Evolutionary conservation across 2,329 filamentous ascomycete genomes (phyloP), one percentile per base, ranked within the genome.

Genomic region (Talaromyces pinophilus): DNA sequence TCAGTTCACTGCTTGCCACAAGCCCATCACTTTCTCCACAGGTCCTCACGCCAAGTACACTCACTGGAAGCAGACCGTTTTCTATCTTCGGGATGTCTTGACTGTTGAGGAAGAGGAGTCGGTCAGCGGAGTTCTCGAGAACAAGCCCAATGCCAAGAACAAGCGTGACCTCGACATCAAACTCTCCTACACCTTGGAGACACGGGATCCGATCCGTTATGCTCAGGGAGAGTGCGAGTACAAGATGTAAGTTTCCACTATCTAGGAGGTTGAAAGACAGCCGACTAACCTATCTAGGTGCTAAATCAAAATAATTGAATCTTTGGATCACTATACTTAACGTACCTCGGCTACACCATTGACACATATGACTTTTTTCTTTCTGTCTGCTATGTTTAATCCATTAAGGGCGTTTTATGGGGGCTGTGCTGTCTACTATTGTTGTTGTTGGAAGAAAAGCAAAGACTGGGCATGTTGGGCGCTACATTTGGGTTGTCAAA

Each of bases 1-100:
- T 73, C 94, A 98, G 76, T 99, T 99, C 82, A 91, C 92, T 62
- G 93, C 93, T 67, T 98, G 95, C 87, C 95, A 99, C 87, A 98
- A 98, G 87, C 92, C 93, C 38, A 93, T 99, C 77, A 88, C 90
- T 76, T 99, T 99, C 86, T 96, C 92, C 63, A 99, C 95, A 19
- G 95, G 95, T 25, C 95, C 95, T 33, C 95, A 98, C 82, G 96
- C 94, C 73, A 98, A 97, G 83, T 98, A 98, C 83, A 99, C 95
- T 19, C 95, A 99, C 86, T 99, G 95, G 95, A 99, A 99, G 84
- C 95, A 99, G 85, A 99, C 95, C 13, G 95, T 99, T 69, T 98
- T 99, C 83, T 99, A 99, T 83, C 85, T 99, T 70, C 88, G 91
- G 75, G 93, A 99, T 72, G 92, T 97, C 40, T 83, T 99, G 70